Evolutionary conservation across 2,329 filamentous ascomycete genomes (phyloP).

Genomic region (Aspergillus versicolor): DNA sequence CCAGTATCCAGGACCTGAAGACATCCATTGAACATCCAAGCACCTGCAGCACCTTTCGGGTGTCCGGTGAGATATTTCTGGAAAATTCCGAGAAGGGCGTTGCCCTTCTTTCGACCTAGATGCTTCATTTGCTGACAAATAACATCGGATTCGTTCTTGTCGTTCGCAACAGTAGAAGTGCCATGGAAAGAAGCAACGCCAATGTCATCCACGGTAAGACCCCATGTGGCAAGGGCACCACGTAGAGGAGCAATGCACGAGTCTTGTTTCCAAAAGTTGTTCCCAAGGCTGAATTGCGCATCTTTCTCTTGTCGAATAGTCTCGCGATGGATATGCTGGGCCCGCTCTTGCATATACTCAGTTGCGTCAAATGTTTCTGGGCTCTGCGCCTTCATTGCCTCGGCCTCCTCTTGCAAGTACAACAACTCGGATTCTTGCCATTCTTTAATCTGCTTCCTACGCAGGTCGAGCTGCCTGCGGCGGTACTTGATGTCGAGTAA

Average conservation of each 20-base stretch:
- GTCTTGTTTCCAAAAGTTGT: slow-evolving; percentile 99
- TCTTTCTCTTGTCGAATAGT: slow-evolving; percentile 90
- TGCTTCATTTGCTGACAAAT: slow-evolving; percentile 95
- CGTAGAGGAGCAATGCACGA: slow-evolving; percentile 90
- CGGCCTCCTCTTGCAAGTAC: slow-evolving; percentile 87
- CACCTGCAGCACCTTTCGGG: slow-evolving; percentile 97
- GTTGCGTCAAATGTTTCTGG: slow-evolving; percentile 71
- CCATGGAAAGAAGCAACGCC: slow-evolving; percentile 97
- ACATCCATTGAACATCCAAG: slow-evolving; percentile 99
- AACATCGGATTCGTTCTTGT: slow-evolving; percentile 99
- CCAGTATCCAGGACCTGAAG: slow-evolving; percentile 93
- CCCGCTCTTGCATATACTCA: slow-evolving; percentile 82
- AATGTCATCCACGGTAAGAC: slow-evolving; percentile 93
- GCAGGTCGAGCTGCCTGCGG: slow-evolving; percentile 87
- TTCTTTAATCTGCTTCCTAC: slow-evolving; percentile 89
- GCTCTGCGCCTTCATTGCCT: slow-evolving; percentile 81
- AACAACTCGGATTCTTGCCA: slow-evolving; percentile 96
- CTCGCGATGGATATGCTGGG: slow-evolving; percentile 82
- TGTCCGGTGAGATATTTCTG: slow-evolving; percentile 99
- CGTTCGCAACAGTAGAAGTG: slow-evolving; percentile 96
- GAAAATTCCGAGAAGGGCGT: slow-evolving; percentile 94
- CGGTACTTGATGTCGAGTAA: slow-evolving; percentile 97
- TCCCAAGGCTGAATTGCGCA: slow-evolving; percentile 86
- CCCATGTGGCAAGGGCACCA: slow-evolving; percentile 95
- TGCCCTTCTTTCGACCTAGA: slow-evolving; percentile 92